Evolutionary conservation across 169 alveolate species (phyloP).

Genomic region (Plasmodium malariae): DNA sequence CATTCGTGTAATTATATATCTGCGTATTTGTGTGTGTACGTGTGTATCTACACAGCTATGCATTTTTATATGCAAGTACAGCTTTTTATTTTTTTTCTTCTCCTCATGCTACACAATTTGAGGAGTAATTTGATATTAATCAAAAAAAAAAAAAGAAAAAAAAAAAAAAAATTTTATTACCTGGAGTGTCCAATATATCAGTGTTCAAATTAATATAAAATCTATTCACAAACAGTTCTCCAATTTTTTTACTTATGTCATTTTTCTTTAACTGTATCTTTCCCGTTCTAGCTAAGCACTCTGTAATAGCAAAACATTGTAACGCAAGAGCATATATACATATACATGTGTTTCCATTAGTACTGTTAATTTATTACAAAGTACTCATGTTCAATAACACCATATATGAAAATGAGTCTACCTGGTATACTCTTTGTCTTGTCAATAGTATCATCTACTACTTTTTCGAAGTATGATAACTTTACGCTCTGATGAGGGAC

Average conservation of each 20-base stretch:
- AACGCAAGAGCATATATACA: neutral
- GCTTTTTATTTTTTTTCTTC: neutral
- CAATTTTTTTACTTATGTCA: constrained; percentile 88
- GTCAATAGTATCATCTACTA: constrained; percentile 89
- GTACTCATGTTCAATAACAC: neutral
- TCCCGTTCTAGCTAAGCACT: constrained; percentile 88
- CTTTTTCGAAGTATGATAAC: constrained; percentile 86
- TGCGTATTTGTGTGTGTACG: neutral
- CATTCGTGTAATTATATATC: neutral
- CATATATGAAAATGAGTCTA: neutral
- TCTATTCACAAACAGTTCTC: constrained; percentile 88
- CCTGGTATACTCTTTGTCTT: constrained; percentile 88
- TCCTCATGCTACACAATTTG: too few species aligned
- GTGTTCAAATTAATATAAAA: constrained; percentile 89
- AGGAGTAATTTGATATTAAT: too few species aligned
- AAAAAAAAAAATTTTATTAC: constrained; percentile 17
- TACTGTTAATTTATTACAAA: neutral
- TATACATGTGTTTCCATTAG: neutral
- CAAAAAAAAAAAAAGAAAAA: neutral
- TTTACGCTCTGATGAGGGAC: constrained; percentile 83
- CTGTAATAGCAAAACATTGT: constrained; percentile 76
- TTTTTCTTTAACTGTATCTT: constrained; percentile 85
- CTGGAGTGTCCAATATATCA: constrained; percentile 90
- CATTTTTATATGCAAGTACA: neutral
- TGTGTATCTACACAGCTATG: neutral